Evolutionary conservation across 768 basidiomycete genomes (phyloP).

Genomic region (Phylloporus sp.): DNA sequence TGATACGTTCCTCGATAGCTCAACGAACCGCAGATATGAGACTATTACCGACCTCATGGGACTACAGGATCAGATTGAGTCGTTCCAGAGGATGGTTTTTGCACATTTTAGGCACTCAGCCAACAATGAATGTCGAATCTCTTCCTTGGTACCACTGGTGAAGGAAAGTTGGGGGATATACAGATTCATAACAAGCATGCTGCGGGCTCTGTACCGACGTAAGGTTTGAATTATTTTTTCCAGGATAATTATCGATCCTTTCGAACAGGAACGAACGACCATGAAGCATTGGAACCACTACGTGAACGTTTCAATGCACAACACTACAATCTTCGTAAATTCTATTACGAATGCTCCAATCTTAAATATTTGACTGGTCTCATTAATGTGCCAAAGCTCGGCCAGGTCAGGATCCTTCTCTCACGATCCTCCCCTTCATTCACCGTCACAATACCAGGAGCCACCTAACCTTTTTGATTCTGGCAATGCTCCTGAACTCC

Average conservation of each 20-base stretch:
- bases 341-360: constrained; percentile 99
- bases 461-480: constrained; percentile 91
- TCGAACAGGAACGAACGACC: constrained; percentile 75
- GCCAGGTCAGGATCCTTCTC: constrained; percentile 50
- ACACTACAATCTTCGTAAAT: constrained; percentile 91
- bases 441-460: constrained; percentile 52
- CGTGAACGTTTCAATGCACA: constrained; percentile 85
- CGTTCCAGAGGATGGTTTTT: constrained; percentile 97
- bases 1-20: constrained; percentile 5
- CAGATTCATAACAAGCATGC: constrained; percentile 97
- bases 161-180: constrained; percentile 99
- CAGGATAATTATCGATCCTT: constrained; percentile 2
- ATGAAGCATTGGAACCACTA: constrained; percentile 86
- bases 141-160: constrained; percentile 90
- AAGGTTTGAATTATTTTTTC: constrained; percentile 26
- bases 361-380: constrained; percentile 96
- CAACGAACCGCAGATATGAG: constrained; percentile 66
- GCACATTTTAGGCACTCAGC: constrained; percentile 86
- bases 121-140: constrained; percentile 98
- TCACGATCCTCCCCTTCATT: neutral
- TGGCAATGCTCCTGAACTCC: constrained; percentile 81
- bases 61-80: constrained; percentile 97
- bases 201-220: constrained; percentile 96
- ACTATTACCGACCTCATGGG: constrained; percentile 97
- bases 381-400: constrained; percentile 97